Evolutionary conservation across 2,329 filamentous ascomycete genomes (phyloP), one percentile per base, ranked within the genome.

Genomic region (Blastomyces gilchristii): DNA sequence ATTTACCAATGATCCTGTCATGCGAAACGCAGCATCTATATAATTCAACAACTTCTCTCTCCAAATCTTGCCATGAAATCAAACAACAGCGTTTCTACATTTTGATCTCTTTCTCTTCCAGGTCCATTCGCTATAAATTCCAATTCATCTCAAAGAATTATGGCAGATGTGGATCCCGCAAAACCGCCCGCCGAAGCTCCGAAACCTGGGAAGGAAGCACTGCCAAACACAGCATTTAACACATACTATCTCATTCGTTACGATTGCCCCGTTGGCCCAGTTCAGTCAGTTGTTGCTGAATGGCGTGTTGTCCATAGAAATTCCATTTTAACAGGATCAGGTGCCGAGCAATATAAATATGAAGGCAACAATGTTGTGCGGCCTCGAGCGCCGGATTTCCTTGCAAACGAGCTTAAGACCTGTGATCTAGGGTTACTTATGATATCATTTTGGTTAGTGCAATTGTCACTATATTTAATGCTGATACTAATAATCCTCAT

Each of bases 381-480:
- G 7, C 50, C 50, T 34, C 50, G 22, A 53, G 28, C 50, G 22
- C 50, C 50, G 28, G 50, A 34, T 28, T 53, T 53, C 50, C 50
- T 53, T 28, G 50, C 11, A 53, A 53, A 53, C 2, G 50, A 53
- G 28, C 50, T 53, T 34, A 53, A 53, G 50, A 53, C 50, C 28
- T 53, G 28, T 34, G 28, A 14, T 53, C 50, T 53, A 53, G 50
- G 50, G 28, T 53, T 53, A 53, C 50, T 53, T 53, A 53, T 53
- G 50, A 53, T 53, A 28, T n/a, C 50, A 53, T 53, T 53, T 34
- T 34, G 50, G 50, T 53, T 31, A 53, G 50, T 53, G 28, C 50
- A 7, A 14, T 7, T 53, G 50, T 53, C 28, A 18, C 12, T 34
- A 53, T 53, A 25, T 53, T 53, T 53, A 53, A 53, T 53, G 22